Evolutionary conservation across 148 eudicot genomes (phyloP), one percentile per base, ranked within the genome.

Genomic region (Camellia sinensis): DNA sequence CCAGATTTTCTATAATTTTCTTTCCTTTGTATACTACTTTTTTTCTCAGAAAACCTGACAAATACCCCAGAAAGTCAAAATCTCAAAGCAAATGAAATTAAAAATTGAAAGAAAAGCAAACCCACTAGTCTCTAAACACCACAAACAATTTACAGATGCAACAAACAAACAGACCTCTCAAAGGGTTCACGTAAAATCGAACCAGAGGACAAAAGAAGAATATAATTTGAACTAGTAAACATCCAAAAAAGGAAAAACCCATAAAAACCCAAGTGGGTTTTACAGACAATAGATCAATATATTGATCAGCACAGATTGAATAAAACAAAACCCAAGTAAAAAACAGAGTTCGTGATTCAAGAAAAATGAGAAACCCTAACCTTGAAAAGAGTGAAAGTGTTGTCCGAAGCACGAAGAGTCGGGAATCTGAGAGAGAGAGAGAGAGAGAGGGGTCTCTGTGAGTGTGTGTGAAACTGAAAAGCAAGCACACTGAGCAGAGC

Each of bases 31-130:
- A 15, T 8, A 45, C 79, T 29, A 29, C 1, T 29, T 29, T 46
- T 54, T 11, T 29, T 54, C 79, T 75, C 66, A 46, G 48, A 37
- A 67, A 67, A 75, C 82, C 63, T 45, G 74, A 63, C 64, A 64
- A 78, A 61, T 21, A 52, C 9, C 65, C 37, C 66, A 40, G 37
- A 68, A 14, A 19, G 22, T 78, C 52, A 45, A 18, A 66, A 19
- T 48, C 71, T 22, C 15, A 15, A 66, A 41, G 45, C 45, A 77
- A 21, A 77, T 45, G 59, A 13, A 3, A 17, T 6, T 12, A 59
- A 61, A 48, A 14, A 17, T 7, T 18, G 6, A 3, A 17, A 50
- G 3, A 48, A 21, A 22, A 14, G 8, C 13, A 44, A 75, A 59
- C 68, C 52, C 78, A 46, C 41, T 46, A 44, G 18, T 10, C 12